phyloP scores from a whole-genome alignment of 495 filamentous ascomycete species.

The Hypoxylon perforatum region DNA sequence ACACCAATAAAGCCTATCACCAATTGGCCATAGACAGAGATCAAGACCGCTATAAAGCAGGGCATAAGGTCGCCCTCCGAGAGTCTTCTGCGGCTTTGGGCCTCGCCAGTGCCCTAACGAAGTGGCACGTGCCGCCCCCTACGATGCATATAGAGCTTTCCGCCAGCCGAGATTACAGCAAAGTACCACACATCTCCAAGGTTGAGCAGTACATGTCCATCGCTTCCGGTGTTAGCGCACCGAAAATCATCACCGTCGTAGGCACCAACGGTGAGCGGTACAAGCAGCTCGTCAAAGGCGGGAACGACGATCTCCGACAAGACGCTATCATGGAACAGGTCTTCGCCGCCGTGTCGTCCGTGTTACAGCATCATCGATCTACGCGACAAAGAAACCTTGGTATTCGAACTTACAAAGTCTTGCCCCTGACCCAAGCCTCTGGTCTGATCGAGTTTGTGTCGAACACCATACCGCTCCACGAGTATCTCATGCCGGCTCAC shows the following conservation, averaged over 20 bases:
- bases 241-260: conserved; percentile 86
- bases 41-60: conserved; percentile 69
- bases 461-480: conserved; percentile 89
- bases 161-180: conserved; percentile 76
- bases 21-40: conserved; percentile 75
- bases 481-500: conserved; percentile 91
- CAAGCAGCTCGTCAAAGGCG: conserved; percentile 93
- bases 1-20: conserved; percentile 78
- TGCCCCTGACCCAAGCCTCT: conserved; percentile 82
- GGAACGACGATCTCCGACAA: conserved; percentile 95
- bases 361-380: conserved; percentile 83
- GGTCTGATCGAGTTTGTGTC: conserved; percentile 98
- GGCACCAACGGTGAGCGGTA: conserved; percentile 79
- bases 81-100: conserved; percentile 65
- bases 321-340: conserved; percentile 99
- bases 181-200: conserved; percentile 74
- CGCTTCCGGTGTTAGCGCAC: conserved; percentile 88
- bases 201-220: conserved; percentile 80
- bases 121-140: conserved; percentile 80
- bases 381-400: conserved; percentile 89
- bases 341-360: conserved; percentile 91
- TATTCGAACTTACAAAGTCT: conserved; percentile 94
- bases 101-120: conserved; percentile 67
- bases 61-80: conserved; percentile 70
- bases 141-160: conserved; percentile 87